These are phyloP conservation scores for Exophiala mesophila DNA, from an alignment of 2,329 filamentous ascomycete species.

Conservation along the genomic window DNA sequence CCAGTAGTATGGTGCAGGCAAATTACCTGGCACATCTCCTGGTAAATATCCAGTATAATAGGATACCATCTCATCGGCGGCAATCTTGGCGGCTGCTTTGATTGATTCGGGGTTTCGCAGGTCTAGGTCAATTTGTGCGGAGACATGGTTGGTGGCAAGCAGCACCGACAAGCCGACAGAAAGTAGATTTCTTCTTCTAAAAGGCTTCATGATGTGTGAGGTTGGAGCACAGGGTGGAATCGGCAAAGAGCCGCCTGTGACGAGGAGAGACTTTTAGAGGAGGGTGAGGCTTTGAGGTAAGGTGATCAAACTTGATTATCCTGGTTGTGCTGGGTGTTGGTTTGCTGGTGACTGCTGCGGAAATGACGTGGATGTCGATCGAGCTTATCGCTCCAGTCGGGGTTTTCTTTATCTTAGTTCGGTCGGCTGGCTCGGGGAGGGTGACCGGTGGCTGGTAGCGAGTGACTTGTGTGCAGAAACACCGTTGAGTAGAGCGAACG, in stretches of 20 bases:
- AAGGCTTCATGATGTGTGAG: constrained; percentile 16
- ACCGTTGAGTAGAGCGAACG: not conserved
- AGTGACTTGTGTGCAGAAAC: constrained; percentile 1
- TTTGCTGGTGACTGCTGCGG: not conserved
- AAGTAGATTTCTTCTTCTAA: constrained; percentile 15
- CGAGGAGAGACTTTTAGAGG: too few species aligned
- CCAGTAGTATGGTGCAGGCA: constrained; percentile 53
- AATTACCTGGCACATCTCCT: constrained; percentile 47
- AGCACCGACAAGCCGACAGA: constrained; percentile 10
- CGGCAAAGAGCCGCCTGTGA: too few species aligned
- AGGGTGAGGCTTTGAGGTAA: not conserved
- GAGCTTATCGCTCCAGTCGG: too few species aligned
- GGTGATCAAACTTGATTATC: not conserved
- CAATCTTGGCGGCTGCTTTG: constrained; percentile 41
- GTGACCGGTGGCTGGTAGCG: not conserved
- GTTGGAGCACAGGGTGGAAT: too few species aligned
- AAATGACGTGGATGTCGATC: too few species aligned
- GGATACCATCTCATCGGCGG: constrained; percentile 47
- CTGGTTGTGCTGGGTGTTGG: not conserved
- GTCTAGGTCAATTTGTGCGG: constrained; percentile 22
- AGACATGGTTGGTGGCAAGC: constrained; percentile 15
- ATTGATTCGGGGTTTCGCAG: constrained; percentile 38
- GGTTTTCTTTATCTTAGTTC: not conserved
- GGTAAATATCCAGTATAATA: constrained; percentile 48
- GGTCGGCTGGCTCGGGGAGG: not conserved